Evolutionary conservation across 2,329 filamentous ascomycete genomes (phyloP).

Genomic region (Aspergillus sp.): DNA sequence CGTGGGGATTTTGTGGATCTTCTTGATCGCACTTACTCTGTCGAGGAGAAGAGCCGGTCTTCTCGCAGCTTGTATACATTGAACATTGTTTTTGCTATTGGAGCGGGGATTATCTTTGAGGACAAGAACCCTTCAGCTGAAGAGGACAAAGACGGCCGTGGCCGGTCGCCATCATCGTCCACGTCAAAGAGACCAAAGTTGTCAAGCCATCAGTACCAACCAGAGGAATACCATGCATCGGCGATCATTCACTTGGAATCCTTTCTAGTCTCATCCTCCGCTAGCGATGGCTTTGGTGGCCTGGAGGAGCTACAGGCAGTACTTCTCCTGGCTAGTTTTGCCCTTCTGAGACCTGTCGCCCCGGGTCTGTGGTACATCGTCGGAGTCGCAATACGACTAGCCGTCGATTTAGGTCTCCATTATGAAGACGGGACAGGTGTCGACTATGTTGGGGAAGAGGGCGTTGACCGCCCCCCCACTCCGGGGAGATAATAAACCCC

Average conservation of each 20-base stretch:
- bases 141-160: constrained; percentile 19
- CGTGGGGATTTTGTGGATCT: constrained; percentile 83
- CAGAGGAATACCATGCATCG: constrained; percentile 93
- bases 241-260: constrained; percentile 88
- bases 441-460: constrained; percentile 42
- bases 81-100: constrained; percentile 96
- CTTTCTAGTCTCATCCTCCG: constrained; percentile 65
- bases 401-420: constrained; percentile 86
- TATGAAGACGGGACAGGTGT: constrained; percentile 79
- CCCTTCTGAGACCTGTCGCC: constrained; percentile 81
- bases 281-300: constrained; percentile 67
- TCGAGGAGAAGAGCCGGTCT: constrained; percentile 61
- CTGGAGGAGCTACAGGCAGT: constrained; percentile 93
- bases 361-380: constrained; percentile 97
- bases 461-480: constrained; percentile 10
- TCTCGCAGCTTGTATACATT: constrained; percentile 85
- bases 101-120: constrained; percentile 82
- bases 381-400: constrained; percentile 83
- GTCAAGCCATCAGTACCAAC: constrained; percentile 63
- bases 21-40: constrained; percentile 75
- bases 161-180: constrained; percentile 20
- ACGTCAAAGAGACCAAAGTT: constrained; percentile 48
- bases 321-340: constrained; percentile 83
- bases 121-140: constrained; percentile 27
- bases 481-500: constrained; percentile 18